Evolutionary conservation across 2,329 filamentous ascomycete species (phyloP).

Genomic region (Arachnopeziza araneosa): DNA sequence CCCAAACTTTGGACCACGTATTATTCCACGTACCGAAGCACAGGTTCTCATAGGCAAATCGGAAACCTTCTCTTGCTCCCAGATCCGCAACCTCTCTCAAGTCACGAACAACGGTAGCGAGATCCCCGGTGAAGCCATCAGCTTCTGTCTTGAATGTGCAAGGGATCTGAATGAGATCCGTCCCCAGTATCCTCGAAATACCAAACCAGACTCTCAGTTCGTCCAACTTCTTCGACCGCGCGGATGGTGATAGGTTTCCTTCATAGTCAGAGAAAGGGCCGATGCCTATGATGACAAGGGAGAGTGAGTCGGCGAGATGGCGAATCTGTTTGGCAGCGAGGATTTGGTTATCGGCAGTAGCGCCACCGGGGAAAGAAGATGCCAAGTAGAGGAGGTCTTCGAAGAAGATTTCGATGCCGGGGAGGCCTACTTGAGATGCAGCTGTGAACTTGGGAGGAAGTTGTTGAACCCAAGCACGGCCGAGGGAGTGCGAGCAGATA

Average conservation of each 20-base stretch:
- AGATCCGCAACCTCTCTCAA: constrained; percentile 62
- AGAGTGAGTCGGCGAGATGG: constrained; percentile 49
- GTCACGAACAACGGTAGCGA: constrained; percentile 55
- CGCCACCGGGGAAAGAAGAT: constrained; percentile 8
- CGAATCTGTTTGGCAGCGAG: constrained; percentile 53
- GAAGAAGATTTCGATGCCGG: constrained; percentile 71
- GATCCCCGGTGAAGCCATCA: constrained; percentile 39
- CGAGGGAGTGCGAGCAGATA: neutral
- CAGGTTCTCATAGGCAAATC: constrained; percentile 69
- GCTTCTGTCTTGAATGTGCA: constrained; percentile 48
- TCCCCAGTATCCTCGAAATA: constrained; percentile 58
- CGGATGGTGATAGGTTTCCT: constrained; percentile 57
- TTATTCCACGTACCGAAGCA: constrained; percentile 66
- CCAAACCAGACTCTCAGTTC: constrained; percentile 66
- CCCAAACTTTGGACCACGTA: constrained; percentile 68
- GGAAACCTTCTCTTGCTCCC: constrained; percentile 51
- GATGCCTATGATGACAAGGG: constrained; percentile 48
- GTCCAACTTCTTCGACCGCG: constrained; percentile 51
- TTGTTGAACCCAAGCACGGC: constrained; percentile 50
- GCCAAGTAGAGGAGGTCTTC: constrained; percentile 67
- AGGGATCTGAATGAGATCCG: constrained; percentile 70
- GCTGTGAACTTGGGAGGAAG: constrained; percentile 60
- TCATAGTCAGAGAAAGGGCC: constrained; percentile 75
- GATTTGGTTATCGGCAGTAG: constrained; percentile 38
- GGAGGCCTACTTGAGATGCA: constrained; percentile 58